Base-by-base conservation (phyloP, 805 yeast genomes). In the Danielia oregonensis region DNA sequence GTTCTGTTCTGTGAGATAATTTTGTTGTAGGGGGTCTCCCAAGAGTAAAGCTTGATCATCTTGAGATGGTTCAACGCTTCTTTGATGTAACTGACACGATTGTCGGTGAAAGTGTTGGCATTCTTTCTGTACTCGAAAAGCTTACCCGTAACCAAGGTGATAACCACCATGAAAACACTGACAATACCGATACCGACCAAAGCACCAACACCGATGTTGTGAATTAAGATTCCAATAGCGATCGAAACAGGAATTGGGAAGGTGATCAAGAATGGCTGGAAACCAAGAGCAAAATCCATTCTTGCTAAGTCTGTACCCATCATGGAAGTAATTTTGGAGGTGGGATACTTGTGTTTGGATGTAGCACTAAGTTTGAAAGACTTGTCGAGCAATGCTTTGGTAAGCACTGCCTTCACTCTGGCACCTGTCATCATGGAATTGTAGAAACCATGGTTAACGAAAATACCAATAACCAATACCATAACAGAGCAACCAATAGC, bases 251-350 rank as follows among this genome's bases (percentile, higher is more conserved):
- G 72, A 6, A 82, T 63, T 0, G 89, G 87, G 51, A 85, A 74
- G 10, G 78, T 65, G 46, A 81, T 57, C 15, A 81, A 52, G 50
- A 80, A 77, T 4, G 84, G 83, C 49, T 79, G 78, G 43, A 79
- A 82, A 4, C 76, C 77, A n/a, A 79, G 57, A 6, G 88, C 87
- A 45, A 84, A 70, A 57, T 86, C 95, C 21, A 88, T 70, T 51
- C 95, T 76, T 11, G 89, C 74, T 24, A 87, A 64, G 54, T 88
- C 96, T 2, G 94, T 79, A 42, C 93, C 85, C 55, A 87, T 74
- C 55, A 86, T 60, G 7, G 88, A 78, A 18, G 95, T 85, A 36
- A 88, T 72, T 40, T 74, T 77, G 27, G 91, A 82, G 17, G 77
- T 70, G 1, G 95, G 79, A 50, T 61, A 85, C 39, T 72, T 65